Conservation (phyloP, 2,329 filamentous ascomycete genomes). For the Colletotrichum sublineola region DNA sequence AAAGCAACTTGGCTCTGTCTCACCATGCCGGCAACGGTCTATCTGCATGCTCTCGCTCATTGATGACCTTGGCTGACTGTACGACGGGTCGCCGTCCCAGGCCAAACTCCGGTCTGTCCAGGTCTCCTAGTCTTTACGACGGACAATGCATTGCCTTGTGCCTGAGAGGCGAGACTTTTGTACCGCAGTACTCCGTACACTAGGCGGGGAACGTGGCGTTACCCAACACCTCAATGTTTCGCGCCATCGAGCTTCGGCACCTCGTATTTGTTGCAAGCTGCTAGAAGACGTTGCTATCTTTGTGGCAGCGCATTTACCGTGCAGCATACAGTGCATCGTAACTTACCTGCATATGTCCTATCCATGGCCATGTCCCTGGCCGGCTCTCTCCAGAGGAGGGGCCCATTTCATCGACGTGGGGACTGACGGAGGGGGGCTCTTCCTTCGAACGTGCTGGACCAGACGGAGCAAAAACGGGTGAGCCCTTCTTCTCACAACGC, state of each 20-base stretch:
- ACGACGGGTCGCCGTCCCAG: background rate
- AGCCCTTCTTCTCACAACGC: constrained; percentile 5
- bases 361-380: constrained; percentile 7
- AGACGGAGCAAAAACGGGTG: constrained; percentile 3
- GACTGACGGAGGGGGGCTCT: constrained; percentile 13
- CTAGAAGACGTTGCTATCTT: background rate
- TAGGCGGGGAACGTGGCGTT: constrained; percentile 9
- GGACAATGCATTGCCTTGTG: background rate
- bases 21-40: background rate
- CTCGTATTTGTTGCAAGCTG: constrained; percentile 11
- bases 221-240: background rate
- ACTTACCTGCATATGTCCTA: constrained; percentile 24
- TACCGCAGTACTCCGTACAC: background rate
- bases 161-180: background rate
- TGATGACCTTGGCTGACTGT: background rate
- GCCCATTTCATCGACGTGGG: constrained; percentile 1
- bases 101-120: background rate
- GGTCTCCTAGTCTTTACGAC: background rate
- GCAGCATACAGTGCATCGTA: constrained; percentile 15
- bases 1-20: constrained; percentile 1
- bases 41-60: background rate
- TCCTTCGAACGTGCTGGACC: constrained; percentile 9
- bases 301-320: background rate
- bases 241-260: background rate
- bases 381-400: constrained; percentile 4